Percentiles rank a stretch among this genome's conserved stretches.
Evolutionary conservation across 2,329 filamentous ascomycete species (phyloP).

Genomic region (Thielaviopsis euricoi): DNA sequence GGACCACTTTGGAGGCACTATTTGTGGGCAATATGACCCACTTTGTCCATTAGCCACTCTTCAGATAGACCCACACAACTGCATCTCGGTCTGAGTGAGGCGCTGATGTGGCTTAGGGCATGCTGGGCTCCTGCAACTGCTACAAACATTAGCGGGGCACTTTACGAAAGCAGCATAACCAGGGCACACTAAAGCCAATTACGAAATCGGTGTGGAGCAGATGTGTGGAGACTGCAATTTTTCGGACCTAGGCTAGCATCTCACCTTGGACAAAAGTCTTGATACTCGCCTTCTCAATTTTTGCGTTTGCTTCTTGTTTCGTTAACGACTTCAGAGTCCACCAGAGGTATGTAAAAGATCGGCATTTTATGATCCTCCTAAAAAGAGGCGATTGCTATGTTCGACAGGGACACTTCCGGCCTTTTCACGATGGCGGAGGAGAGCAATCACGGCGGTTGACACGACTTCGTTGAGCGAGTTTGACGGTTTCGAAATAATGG

Average conservation of each 20-base stretch:
- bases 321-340: constrained; percentile 9
- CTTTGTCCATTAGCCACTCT: neutral
- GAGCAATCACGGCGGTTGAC: constrained; percentile 37
- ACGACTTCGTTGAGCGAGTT: constrained; percentile 1
- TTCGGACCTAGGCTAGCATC: neutral
- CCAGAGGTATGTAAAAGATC: constrained; percentile 10
- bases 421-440: constrained; percentile 38
- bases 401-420: constrained; percentile 16
- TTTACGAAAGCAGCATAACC: neutral
- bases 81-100: neutral
- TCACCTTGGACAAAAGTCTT: constrained; percentile 1
- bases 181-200: constrained; percentile 21
- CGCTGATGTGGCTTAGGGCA: constrained; percentile 9
- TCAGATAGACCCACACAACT: neutral
- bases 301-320: constrained; percentile 2
- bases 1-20: constrained; percentile 15
- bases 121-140: too few species aligned
- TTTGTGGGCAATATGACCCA: neutral
- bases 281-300: constrained; percentile 6
- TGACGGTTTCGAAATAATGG: neutral
- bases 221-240: constrained; percentile 10
- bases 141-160: neutral
- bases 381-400: constrained; percentile 6
- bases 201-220: neutral
- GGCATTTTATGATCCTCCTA: neutral